Evolutionary conservation across 352 stramenopile genomes (phyloP).

Genomic region (Globisporangium okanoganense): DNA sequence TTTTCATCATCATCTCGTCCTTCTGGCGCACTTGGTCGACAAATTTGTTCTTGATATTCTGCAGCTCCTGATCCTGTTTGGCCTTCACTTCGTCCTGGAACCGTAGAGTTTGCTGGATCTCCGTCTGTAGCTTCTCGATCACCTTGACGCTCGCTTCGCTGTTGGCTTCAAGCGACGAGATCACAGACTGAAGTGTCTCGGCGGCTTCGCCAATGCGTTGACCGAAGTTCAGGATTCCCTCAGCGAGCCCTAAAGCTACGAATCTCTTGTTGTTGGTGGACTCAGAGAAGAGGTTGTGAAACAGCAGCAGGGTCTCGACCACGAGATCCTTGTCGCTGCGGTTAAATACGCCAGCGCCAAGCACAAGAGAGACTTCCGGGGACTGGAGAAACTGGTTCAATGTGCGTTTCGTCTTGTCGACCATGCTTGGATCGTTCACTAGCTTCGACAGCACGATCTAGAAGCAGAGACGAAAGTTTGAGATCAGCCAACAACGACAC

Average conservation of each 20-base stretch:
- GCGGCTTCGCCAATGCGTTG: slow-evolving; percentile 48
- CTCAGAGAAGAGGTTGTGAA: slow-evolving; percentile 43
- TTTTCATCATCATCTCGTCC: slow-evolving; percentile 52
- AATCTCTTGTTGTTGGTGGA: slow-evolving; percentile 56
- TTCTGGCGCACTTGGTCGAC: slow-evolving; percentile 67
- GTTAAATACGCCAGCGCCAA: slow-evolving; percentile 60
- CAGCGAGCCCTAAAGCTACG: slow-evolving; percentile 50
- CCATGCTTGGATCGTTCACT: slow-evolving; percentile 37
- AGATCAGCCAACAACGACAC: neutral
- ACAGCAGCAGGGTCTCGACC: slow-evolving; percentile 54
- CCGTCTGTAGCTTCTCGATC: slow-evolving; percentile 48
- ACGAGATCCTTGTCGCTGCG: slow-evolving; percentile 63
- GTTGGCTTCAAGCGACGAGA: slow-evolving; percentile 45
- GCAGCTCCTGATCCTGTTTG: slow-evolving; percentile 63
- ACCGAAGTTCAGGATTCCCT: slow-evolving; percentile 53
- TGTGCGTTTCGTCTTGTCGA: slow-evolving; percentile 63
- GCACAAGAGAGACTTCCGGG: slow-evolving; percentile 56
- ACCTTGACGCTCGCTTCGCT: slow-evolving; percentile 36
- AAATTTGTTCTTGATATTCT: slow-evolving; percentile 53
- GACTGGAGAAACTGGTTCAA: slow-evolving; percentile 72
- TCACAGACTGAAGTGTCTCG: slow-evolving; percentile 55
- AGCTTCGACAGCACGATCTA: slow-evolving; percentile 66
- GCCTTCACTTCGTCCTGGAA: slow-evolving; percentile 50
- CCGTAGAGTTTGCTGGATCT: slow-evolving; percentile 57
- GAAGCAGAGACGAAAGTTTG: neutral